Evolutionary conservation across 148 eudicot species (phyloP).

Genomic region (Cornus kousa): DNA sequence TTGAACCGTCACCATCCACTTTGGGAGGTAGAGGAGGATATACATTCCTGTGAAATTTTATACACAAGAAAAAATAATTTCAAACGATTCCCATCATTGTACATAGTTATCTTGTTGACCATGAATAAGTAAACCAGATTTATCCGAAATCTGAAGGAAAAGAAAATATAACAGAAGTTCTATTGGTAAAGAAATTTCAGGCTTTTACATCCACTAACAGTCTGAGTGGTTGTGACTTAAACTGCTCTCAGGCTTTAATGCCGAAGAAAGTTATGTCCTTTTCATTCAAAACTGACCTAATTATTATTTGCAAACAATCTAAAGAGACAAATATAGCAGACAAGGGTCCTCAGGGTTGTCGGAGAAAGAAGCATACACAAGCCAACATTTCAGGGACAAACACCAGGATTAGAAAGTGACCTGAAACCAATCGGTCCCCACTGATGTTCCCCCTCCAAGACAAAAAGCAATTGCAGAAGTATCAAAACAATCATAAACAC

Average conservation of each 20-base stretch:
- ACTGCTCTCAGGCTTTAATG: slow-evolving; percentile 12
- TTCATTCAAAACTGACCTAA: slow-evolving; percentile 11
- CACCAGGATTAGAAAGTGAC: slow-evolving; percentile 22
- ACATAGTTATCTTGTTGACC: not conserved
- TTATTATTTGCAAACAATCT: slow-evolving; percentile 8
- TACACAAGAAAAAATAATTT: not conserved
- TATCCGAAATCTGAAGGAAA: not conserved
- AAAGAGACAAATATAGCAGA: slow-evolving; percentile 28
- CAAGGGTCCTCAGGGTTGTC: slow-evolving; percentile 38
- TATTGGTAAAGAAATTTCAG: slow-evolving; percentile 29
- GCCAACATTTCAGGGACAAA: slow-evolving; percentile 23
- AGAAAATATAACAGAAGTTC: slow-evolving; percentile 15
- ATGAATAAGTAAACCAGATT: slow-evolving; percentile 2
- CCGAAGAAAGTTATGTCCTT: slow-evolving; percentile 13
- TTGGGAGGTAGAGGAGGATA: no score
- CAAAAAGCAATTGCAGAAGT: slow-evolving; percentile 18
- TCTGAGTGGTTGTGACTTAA: slow-evolving; percentile 26
- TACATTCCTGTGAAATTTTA: no score
- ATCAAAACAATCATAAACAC: slow-evolving; percentile 14
- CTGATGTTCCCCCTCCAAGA: slow-evolving; percentile 21
- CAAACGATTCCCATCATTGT: not conserved
- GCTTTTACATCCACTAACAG: slow-evolving; percentile 30
- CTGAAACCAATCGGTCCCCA: slow-evolving; percentile 35
- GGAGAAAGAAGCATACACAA: slow-evolving; percentile 28
- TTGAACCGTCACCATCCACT: no score